Evolutionary conservation across 129 eudicot genomes (phyloP).

Genomic region (Ambrosia trifida): DNA sequence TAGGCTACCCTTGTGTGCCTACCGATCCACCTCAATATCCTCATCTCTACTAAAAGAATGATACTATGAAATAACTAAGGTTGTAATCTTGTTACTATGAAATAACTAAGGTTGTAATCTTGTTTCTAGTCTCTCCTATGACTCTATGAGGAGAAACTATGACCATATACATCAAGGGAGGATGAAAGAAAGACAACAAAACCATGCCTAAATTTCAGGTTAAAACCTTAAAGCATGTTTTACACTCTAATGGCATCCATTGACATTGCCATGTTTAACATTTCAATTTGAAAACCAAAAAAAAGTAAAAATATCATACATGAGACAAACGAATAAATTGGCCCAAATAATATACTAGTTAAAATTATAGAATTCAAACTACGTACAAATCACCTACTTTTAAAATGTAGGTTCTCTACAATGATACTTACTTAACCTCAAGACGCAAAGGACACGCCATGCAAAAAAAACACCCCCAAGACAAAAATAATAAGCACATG

Average conservation of each 20-base stretch:
- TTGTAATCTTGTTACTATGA: conserved; percentile 11
- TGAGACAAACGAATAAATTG: neutral
- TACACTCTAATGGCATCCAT: neutral
- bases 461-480: too few relatives aligned
- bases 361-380: neutral
- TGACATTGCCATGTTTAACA: neutral
- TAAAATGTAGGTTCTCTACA: conserved; percentile 1
- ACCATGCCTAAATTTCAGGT: neutral
- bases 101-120: neutral
- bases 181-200: conserved; percentile 6
- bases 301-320: neutral
- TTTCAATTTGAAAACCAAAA: neutral
- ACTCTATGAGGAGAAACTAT: conserved; percentile 1
- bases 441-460: too few relatives aligned
- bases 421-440: conserved; percentile 7
- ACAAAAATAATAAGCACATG: too few relatives aligned
- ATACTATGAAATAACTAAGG: too few relatives aligned
- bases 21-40: too few relatives aligned
- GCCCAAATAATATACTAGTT: neutral
- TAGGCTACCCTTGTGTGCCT: too few relatives aligned
- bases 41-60: too few relatives aligned
- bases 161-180: conserved; percentile 3
- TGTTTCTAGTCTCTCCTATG: neutral
- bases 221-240: neutral
- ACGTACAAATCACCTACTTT: neutral